Evolutionary conservation across 2,329 filamentous ascomycete genomes (phyloP), one percentile per base, ranked within the genome.

Genomic region (Rhynchosporium graminicola): DNA sequence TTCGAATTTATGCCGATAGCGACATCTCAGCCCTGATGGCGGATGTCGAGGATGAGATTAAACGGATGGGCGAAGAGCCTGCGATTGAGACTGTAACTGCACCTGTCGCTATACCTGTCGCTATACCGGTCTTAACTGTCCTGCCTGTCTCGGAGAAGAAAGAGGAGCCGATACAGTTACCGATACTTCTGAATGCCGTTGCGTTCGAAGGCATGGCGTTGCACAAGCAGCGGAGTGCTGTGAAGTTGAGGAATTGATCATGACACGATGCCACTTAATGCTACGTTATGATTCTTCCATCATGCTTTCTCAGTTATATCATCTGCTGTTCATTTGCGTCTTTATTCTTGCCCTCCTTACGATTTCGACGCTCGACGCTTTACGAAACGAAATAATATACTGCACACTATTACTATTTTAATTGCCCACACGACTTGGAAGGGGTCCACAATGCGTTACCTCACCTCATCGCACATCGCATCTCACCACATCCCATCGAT

Each of bases 1-100:
- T 89, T 63, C 83, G 84, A 28, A 81, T 90, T 67, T 90, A 89
- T 67, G 86, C 86, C 28, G 87, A 87, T 63, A 83, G 84, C 63
- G 86, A 88, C 52, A 82, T 91, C 8, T 89, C 87, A 67, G 82
- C 84, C 2, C 79, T 90, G 1, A 78, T 90, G 46, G 85, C 83
- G 1, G 87, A 90, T 67, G 87, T 90, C 13, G 86, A 90, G 73
- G 79, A 79, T 64, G 81, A 86, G 69, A 83, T 87, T 70, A 81
- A 74, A 38, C 70, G 70, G n/a, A 77, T 78, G 73, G 72, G 72
- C 2, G 69, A 71, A 13, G 59, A 64, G 26, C 58, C 52, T n/a
- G 47, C 62, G 12, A 38, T 55, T 38, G 52, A 33, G 13, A 51
- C 57, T 40, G 13, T 20, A 4, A 13, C 54, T 28, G 33, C 42